A percentile compares a stretch with the other conserved stretches of the same genome.
Conservation (phyloP, 2,329 filamentous ascomycete species). For the Aspergillus amoenus region DNA sequence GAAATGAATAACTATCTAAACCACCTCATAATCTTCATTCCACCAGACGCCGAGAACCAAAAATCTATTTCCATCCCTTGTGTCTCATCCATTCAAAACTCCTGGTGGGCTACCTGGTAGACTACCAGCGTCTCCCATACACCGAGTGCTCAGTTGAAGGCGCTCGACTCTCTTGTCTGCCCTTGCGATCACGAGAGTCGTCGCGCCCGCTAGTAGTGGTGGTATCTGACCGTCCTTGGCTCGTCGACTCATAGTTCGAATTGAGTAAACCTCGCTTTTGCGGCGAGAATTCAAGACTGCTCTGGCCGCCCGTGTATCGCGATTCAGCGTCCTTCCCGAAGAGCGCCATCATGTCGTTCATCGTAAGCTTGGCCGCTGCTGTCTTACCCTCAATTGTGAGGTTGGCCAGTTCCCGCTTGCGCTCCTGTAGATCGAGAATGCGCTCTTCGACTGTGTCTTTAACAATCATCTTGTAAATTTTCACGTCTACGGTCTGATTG, state of each 20-base stretch:
- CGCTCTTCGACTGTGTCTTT: constrained; percentile 85
- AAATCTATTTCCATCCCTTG: not conserved
- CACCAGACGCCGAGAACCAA: not conserved
- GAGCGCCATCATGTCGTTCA: constrained; percentile 89
- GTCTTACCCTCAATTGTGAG: constrained; percentile 80
- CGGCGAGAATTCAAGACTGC: constrained; percentile 37
- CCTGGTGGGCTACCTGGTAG: not conserved
- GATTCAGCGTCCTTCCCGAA: constrained; percentile 71
- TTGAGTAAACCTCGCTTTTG: constrained; percentile 33
- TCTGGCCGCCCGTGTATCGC: constrained; percentile 41
- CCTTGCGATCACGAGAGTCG: constrained; percentile 18
- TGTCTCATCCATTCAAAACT: not conserved
- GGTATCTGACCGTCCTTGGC: constrained; percentile 1
- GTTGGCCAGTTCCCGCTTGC: constrained; percentile 88
- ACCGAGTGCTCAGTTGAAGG: constrained; percentile 39
- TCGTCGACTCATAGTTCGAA: constrained; percentile 23
- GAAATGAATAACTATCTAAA: not conserved
- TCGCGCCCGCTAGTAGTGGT: constrained; percentile 9
- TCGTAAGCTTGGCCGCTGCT: constrained; percentile 77
- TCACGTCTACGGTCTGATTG: constrained; percentile 90
- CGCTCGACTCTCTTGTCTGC: constrained; percentile 19
- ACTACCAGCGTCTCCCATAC: constrained; percentile 43
- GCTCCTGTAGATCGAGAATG: constrained; percentile 90
- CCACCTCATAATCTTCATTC: not conserved
- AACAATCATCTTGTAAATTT: constrained; percentile 92